Percentiles rank a stretch among this genome's conserved stretches.
Conservation (phyloP, 1,139 yeast species). For the Blastobotrys elegans region DNA sequence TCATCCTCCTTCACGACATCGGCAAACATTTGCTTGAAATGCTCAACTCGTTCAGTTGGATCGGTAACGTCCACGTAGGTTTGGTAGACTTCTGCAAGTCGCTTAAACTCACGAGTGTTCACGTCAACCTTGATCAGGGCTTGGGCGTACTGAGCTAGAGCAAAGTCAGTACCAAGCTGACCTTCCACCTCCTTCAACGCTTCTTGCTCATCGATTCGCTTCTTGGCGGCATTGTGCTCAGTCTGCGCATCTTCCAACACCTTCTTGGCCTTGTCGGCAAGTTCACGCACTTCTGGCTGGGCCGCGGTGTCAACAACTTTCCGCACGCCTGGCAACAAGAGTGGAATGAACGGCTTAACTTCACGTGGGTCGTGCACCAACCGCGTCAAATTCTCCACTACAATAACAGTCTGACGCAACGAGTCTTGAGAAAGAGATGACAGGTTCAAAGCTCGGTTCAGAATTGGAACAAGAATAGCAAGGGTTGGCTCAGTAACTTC, state of each 20-base stretch:
- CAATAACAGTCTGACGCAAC: slow-evolving; percentile 93
- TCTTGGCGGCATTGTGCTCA: slow-evolving; percentile 68
- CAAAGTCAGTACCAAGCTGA: slow-evolving; percentile 35
- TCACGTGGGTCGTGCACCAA: slow-evolving; percentile 91
- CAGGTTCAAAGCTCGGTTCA: slow-evolving; percentile 83
- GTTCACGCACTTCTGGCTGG: slow-evolving; percentile 91
- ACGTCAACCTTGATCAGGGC: slow-evolving; percentile 63
- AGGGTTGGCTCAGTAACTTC: slow-evolving; percentile 97
- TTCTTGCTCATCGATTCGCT: slow-evolving; percentile 57
- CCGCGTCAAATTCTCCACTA: slow-evolving; percentile 92
- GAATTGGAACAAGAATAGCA: slow-evolving; percentile 83
- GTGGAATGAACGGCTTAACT: slow-evolving; percentile 82
- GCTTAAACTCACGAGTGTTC: slow-evolving; percentile 86
- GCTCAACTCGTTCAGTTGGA: slow-evolving; percentile 44
- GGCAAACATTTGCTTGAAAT: slow-evolving; percentile 60
- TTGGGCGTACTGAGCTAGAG: slow-evolving; percentile 48
- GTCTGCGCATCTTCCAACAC: slow-evolving; percentile 81
- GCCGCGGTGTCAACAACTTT: slow-evolving; percentile 88
- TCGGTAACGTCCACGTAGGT: slow-evolving; percentile 36
- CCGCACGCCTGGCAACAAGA: slow-evolving; percentile 81
- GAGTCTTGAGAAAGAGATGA: slow-evolving; percentile 93
- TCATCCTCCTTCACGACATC: slow-evolving; percentile 54
- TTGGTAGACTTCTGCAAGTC: slow-evolving; percentile 50
- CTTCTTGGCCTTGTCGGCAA: slow-evolving; percentile 77
- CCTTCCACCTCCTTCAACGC: slow-evolving; percentile 40